Evolutionary conservation across 345 rosid genomes (phyloP).

Genomic region (Mangifera indica): DNA sequence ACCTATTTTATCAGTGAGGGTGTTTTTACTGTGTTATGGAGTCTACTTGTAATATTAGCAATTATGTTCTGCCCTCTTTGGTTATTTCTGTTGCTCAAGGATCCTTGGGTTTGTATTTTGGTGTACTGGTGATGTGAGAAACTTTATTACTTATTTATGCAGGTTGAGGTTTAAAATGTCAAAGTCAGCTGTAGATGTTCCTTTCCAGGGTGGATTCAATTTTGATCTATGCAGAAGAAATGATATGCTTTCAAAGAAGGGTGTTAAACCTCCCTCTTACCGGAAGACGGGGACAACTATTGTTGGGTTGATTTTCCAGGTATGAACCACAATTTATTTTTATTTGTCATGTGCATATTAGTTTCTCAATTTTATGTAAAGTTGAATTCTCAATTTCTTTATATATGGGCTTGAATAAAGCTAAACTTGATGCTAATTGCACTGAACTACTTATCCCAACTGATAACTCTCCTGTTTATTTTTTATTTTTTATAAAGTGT

Average conservation of each 20-base stretch:
- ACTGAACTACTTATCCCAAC: too few relatives aligned
- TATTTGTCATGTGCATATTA: not conserved
- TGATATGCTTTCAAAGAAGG: conserved; percentile 66
- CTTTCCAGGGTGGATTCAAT: conserved; percentile 73
- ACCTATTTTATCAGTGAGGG: too few relatives aligned
- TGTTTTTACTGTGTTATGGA: not conserved
- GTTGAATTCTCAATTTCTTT: not conserved
- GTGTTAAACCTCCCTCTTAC: conserved; percentile 60
- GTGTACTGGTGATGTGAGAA: not conserved
- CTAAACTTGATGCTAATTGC: not conserved
- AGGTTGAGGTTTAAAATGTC: conserved; percentile 47
- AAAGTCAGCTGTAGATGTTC: conserved; percentile 41
- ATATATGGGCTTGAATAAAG: not conserved
- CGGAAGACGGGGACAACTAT: conserved; percentile 95
- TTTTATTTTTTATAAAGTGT: too few relatives aligned
- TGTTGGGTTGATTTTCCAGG: conserved; percentile 83
- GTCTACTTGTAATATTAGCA: not conserved
- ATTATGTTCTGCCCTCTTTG: not conserved
- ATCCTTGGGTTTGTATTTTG: not conserved
- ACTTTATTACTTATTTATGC: not conserved
- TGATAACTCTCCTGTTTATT: too few relatives aligned
- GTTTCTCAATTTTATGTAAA: not conserved
- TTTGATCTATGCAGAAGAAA: conserved; percentile 88
- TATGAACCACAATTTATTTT: conserved; percentile 11
- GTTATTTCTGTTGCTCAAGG: not conserved